Evolutionary conservation across 352 stramenopile genomes (phyloP).

Genomic region (Phytophthora pistaciae): DNA sequence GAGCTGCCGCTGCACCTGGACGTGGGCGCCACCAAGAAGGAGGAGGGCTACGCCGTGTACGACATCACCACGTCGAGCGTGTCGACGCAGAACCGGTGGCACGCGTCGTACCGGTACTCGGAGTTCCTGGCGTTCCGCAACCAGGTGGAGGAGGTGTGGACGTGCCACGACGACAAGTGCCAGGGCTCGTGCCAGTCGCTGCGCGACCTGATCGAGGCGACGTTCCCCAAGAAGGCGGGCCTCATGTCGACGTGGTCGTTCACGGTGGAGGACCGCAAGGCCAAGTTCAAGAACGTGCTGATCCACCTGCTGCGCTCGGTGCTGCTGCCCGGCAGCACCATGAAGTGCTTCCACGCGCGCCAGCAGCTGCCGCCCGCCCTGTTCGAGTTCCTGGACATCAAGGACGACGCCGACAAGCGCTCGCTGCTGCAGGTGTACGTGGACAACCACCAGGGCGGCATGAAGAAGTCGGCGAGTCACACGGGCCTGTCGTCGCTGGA

Average conservation of each 20-base stretch:
- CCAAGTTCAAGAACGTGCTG: slow-evolving; percentile 74
- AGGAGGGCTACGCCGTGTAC: slow-evolving; percentile 69
- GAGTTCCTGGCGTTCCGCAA: slow-evolving; percentile 72
- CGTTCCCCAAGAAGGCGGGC: slow-evolving; percentile 67
- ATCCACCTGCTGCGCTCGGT: slow-evolving; percentile 73
- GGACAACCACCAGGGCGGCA: slow-evolving; percentile 60
- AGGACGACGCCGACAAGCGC: slow-evolving; percentile 61
- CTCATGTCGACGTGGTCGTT: slow-evolving; percentile 57
- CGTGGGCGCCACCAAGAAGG: slow-evolving; percentile 49
- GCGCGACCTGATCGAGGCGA: slow-evolving; percentile 64
- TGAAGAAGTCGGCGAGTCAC: slow-evolving; percentile 47
- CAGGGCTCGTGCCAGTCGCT: slow-evolving; percentile 74
- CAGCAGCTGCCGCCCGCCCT: slow-evolving; percentile 54
- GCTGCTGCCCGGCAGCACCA: slow-evolving; percentile 66
- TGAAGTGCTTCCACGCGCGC: slow-evolving; percentile 71
- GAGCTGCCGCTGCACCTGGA: slow-evolving; percentile 64
- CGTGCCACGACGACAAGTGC: slow-evolving; percentile 67
- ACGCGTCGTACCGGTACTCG: slow-evolving; percentile 71
- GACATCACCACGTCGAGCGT: slow-evolving; percentile 59
- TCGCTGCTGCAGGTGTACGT: slow-evolving; percentile 80
- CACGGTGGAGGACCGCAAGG: slow-evolving; percentile 57
- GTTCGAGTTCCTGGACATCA: slow-evolving; percentile 68
- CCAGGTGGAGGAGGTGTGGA: slow-evolving; percentile 65
- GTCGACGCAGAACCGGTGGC: slow-evolving; percentile 59
- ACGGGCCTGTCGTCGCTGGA: slow-evolving; percentile 37